Evolutionary conservation across 2,329 filamentous ascomycete genomes (phyloP), one percentile per base, ranked within the genome.

Genomic region (Lasiodiplodia gonubiensis): DNA sequence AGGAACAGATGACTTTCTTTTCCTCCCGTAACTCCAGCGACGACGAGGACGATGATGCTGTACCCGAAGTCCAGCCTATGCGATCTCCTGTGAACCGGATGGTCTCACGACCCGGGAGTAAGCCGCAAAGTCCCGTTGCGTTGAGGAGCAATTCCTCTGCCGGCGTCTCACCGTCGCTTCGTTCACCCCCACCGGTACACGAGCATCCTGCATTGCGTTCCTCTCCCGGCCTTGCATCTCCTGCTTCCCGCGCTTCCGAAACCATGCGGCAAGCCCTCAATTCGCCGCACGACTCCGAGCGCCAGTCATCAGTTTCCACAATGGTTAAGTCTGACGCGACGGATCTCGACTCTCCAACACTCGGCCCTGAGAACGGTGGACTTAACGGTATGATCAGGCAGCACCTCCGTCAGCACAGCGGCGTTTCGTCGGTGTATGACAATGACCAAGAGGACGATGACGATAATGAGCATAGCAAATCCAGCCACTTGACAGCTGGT

Each of bases 361-460:
- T 97, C 6, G 91, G 91, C 2, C 90, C 91, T 0, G 83, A 83
- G 18, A 81, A 81, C 46, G 71, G 77, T 21, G 93, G 92, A 0
- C 83, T 97, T 18, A 94, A 90, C 73, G 91, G 91, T 2, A 86
- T 97, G 83, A 89, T 97, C 54, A 88, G 91, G 37, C 90, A 94
- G 69, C 95, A 98, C 81, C 81, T 98, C 49, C 89, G 95, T 21
- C 25, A 60, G 14, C 57, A 57, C 11, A 98, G 94, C 79, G 90
- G 90, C 68, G 86, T 88, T 16, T 98, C 94, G 0, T 96, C 93
- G 0, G 84, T 95, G 30, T 93, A 92, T 66, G 78, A 73, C 5
- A 64, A 68, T 12, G 74, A 64, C 12, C 25, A 16, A 3, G 46
- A 39, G 35, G 42, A 51, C 5, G 27, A 51, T 21, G 42, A 63